Evolutionary conservation across 371 early-diverging fungal species (phyloP).

Genomic region (Apophysomyces variabilis): DNA sequence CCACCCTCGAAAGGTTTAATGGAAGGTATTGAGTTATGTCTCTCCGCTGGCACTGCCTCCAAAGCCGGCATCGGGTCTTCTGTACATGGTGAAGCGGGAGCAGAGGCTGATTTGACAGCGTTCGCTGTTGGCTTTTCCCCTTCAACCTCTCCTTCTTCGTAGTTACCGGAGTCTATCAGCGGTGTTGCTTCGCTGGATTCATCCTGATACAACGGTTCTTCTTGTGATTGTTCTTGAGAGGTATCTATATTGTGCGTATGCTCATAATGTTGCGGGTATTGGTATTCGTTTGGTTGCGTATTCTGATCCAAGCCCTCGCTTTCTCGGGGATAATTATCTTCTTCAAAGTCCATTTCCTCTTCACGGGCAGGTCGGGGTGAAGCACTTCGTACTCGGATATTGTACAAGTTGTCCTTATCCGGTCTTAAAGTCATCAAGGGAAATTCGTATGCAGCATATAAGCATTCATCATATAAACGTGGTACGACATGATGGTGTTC

Average conservation of each 20-base stretch:
- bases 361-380: conserved; percentile 44
- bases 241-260: background rate
- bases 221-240: conserved; percentile 7
- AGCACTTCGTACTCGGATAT: conserved; percentile 44
- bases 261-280: conserved; percentile 25
- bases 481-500: conserved; percentile 58
- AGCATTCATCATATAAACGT: conserved; percentile 65
- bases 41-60: background rate
- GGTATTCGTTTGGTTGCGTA: background rate
- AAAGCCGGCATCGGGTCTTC: conserved; percentile 5
- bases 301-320: conserved; percentile 9
- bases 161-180: background rate
- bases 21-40: conserved; percentile 7
- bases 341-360: conserved; percentile 49
- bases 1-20: conserved; percentile 61
- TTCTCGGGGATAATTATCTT: conserved; percentile 33
- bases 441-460: conserved; percentile 69
- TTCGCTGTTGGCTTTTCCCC: background rate
- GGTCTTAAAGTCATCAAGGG: conserved; percentile 57
- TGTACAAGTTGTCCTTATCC: conserved; percentile 44
- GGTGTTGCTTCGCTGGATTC: background rate
- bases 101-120: conserved; percentile 8
- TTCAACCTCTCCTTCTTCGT: background rate
- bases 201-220: background rate
- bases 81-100: conserved; percentile 11